Conservation (phyloP, 208 protist species). For the Trypanosoma congolense region DNA sequence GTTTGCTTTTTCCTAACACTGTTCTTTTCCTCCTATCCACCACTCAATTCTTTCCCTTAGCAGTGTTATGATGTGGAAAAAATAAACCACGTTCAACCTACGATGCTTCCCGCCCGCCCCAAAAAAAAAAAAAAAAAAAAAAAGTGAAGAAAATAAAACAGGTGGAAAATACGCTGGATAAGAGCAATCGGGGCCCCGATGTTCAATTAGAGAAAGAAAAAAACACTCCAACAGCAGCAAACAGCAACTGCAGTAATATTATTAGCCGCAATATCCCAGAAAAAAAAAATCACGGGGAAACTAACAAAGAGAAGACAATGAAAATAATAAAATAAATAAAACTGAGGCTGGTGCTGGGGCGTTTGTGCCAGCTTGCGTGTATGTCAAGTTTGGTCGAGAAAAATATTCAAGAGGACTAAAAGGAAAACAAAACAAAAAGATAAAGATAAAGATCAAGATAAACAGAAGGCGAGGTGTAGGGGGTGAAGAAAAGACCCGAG, state of each 20-base stretch:
- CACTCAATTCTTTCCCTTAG: neutral
- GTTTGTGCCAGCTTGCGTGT: neutral
- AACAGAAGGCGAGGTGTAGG: no score
- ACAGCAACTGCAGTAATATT: no score
- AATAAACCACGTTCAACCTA: no score
- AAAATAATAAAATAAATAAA: slow-evolving; percentile 2
- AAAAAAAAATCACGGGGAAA: neutral
- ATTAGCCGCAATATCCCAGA: no score
- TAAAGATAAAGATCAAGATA: no score
- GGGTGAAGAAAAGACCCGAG: no score
- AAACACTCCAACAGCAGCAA: no score
- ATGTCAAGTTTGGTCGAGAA: neutral
- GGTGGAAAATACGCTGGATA: neutral
- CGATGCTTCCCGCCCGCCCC: neutral
- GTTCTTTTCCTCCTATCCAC: neutral
- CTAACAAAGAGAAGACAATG: neutral
- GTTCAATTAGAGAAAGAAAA: no score
- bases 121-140: slow-evolving; percentile 3
- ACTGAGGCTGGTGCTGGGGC: neutral
- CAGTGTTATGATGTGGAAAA: no score
- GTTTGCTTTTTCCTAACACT: neutral
- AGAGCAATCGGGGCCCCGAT: no score
- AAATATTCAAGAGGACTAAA: neutral
- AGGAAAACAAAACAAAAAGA: neutral
- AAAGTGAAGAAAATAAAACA: slow-evolving; percentile 3